Base-by-base conservation (phyloP, 805 yeast genomes). In the Wickerhamomyces chaumierensis region DNA sequence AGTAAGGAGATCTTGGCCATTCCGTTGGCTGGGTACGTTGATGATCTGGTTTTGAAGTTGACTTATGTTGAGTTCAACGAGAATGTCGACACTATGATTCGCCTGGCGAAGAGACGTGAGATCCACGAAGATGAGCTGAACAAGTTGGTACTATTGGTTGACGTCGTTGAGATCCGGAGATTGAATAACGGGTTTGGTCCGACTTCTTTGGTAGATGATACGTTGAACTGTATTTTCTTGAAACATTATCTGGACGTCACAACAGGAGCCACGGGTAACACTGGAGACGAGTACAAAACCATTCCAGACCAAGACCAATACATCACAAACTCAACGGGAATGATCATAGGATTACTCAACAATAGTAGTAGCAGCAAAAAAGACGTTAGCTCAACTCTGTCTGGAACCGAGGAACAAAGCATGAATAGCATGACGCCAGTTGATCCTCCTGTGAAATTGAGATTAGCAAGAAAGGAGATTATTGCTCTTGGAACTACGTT, bases 151-250 rank as follows among this genome's bases (percentile, higher is more conserved):
- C 60, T 70, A 28, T 50, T 81, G 13, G 59, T 57, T 39, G 77
- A 77, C 18, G 53, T 73, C 9, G 63, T 69, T 14, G 88, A 80
- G 36, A 65, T 82, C 48, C 67, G 84, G 44, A 71, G 80, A 42
- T 67, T 81, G 59, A 84, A 86, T 43, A 82, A 80, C 53, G 94
- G 94, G 0, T 79, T 78, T 55, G 90, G 87, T 0, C 76, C 92
- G 3, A 81, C 92, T 0, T 75, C 85, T 0, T 56, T 71, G 29
- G 71, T 82, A 39, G 95, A 84, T 55, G 92, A 84, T 44, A 71
- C 84, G 0, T 73, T 73, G 43, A 76, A 78, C 28, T 69, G 79
- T 7, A 53, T 81, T 0, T 85, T 68, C 48, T 57, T 84, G 50
- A 64, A 62, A 39, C 52, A 81, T 8, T 80, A 63, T 38, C 36